A percentile compares a stretch with the other conserved stretches of the same genome.
These are phyloP conservation scores for Tetrapisispora taiwanensis DNA, from an alignment of 805 yeast species.

Conservation along the genomic window DNA sequence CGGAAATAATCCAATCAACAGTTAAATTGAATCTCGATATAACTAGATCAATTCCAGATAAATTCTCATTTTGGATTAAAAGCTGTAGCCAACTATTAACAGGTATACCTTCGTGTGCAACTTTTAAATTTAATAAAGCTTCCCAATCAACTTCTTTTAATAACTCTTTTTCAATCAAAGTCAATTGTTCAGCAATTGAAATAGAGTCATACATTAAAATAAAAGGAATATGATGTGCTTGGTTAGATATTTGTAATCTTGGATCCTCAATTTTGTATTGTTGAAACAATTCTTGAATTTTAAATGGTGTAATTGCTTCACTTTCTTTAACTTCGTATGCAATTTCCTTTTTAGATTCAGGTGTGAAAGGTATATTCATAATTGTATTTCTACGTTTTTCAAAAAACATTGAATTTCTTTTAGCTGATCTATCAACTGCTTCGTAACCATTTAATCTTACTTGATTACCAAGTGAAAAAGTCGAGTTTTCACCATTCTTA, in stretches of 20 bases:
- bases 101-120: constrained; percentile 58
- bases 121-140: constrained; percentile 65
- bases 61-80: constrained; percentile 44
- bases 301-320: constrained; percentile 5
- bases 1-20: constrained; percentile 88
- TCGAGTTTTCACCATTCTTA: constrained; percentile 7
- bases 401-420: constrained; percentile 27
- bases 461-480: constrained; percentile 7
- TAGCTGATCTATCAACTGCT: constrained; percentile 4
- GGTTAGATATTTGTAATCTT: constrained; percentile 19
- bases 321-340: constrained; percentile 3
- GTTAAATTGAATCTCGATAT: constrained; percentile 78
- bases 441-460: background rate
- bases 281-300: constrained; percentile 18
- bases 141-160: constrained; percentile 85
- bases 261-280: constrained; percentile 22
- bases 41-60: constrained; percentile 72
- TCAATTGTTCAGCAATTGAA: constrained; percentile 68
- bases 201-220: constrained; percentile 61
- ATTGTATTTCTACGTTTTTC: constrained; percentile 34
- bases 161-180: constrained; percentile 78
- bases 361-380: constrained; percentile 28
- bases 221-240: constrained; percentile 67
- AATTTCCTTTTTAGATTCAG: constrained; percentile 9
- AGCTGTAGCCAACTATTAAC: constrained; percentile 78